Evolutionary conservation across 257 asterid species (phyloP).

Genomic region (Thymus mandschuricus): DNA sequence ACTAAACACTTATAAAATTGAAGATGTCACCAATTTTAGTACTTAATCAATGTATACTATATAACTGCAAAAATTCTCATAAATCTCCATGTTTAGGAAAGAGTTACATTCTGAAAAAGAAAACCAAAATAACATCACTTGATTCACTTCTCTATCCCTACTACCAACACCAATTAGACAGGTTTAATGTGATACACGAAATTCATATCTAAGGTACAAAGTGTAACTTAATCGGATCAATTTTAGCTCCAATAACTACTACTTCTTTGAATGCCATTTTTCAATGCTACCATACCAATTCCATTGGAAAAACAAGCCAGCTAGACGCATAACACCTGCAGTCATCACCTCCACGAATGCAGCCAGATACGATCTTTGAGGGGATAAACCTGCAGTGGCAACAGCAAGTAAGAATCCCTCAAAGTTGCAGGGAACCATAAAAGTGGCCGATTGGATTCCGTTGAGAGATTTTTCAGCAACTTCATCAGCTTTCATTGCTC

Average conservation of each 20-base stretch:
- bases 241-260: slow-evolving; percentile 20
- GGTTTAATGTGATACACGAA: too few relatives aligned
- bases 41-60: too few relatives aligned
- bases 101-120: too few relatives aligned
- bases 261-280: slow-evolving; percentile 58
- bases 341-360: slow-evolving; percentile 82
- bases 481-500: slow-evolving; percentile 88
- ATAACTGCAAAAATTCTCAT: too few relatives aligned
- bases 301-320: slow-evolving; percentile 82
- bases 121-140: too few relatives aligned
- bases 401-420: slow-evolving; percentile 73
- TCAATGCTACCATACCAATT: slow-evolving; percentile 78
- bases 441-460: slow-evolving; percentile 71
- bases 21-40: too few relatives aligned
- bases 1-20: too few relatives aligned
- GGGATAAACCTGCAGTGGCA: slow-evolving; percentile 85
- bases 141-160: too few relatives aligned
- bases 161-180: too few relatives aligned
- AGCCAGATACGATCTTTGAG: slow-evolving; percentile 81
- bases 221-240: neutral
- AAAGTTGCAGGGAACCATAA: slow-evolving; percentile 80
- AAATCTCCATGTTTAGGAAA: too few relatives aligned
- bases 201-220: too few relatives aligned
- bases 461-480: slow-evolving; percentile 72
- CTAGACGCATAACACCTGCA: slow-evolving; percentile 64